These are phyloP conservation scores for Chamaenerion angustifolium DNA, from an alignment of 345 rosid genomes.

Conservation along the genomic window DNA sequence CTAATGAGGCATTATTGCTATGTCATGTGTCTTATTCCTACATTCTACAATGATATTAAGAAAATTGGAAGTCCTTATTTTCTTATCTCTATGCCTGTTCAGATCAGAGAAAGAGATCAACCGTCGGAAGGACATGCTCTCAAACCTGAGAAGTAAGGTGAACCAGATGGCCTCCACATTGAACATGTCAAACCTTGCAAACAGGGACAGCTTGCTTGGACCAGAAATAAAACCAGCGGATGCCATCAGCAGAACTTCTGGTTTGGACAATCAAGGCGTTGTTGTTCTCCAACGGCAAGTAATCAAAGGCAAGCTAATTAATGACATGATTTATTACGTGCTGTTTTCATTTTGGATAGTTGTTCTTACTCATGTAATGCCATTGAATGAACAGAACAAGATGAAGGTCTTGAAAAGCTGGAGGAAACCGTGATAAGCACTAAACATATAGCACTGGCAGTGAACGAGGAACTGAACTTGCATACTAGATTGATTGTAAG, in stretches of 20 bases:
- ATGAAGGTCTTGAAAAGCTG: conserved; percentile 88
- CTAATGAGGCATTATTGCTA: too few species aligned
- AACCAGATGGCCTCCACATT: conserved; percentile 69
- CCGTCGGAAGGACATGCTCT: conserved; percentile 78
- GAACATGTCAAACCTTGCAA: conserved; percentile 79
- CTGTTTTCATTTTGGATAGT: neutral
- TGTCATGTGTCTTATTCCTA: neutral
- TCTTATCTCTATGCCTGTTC: conserved; percentile 10
- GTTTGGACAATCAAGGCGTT: conserved; percentile 74
- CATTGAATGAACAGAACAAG: conserved; percentile 59
- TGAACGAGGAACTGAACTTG: conserved; percentile 75
- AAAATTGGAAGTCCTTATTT: too few species aligned
- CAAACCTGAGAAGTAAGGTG: conserved; percentile 57
- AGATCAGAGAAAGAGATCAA: conserved; percentile 95
- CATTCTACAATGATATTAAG: neutral
- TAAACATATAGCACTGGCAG: conserved; percentile 82
- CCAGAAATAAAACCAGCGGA: conserved; percentile 60
- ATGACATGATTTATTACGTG: conserved; percentile 2
- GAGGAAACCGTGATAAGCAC: conserved; percentile 80
- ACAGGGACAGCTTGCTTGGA: conserved; percentile 74
- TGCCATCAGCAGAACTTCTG: conserved; percentile 38
- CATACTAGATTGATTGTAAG: conserved; percentile 72
- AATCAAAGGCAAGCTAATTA: conserved; percentile 50
- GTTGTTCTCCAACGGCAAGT: conserved; percentile 82
- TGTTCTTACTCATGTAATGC: neutral